Percentiles rank a stretch among this genome's conserved stretches.
Evolutionary conservation across 768 basidiomycete species (phyloP).

Genomic region (Calvatia gigantea): DNA sequence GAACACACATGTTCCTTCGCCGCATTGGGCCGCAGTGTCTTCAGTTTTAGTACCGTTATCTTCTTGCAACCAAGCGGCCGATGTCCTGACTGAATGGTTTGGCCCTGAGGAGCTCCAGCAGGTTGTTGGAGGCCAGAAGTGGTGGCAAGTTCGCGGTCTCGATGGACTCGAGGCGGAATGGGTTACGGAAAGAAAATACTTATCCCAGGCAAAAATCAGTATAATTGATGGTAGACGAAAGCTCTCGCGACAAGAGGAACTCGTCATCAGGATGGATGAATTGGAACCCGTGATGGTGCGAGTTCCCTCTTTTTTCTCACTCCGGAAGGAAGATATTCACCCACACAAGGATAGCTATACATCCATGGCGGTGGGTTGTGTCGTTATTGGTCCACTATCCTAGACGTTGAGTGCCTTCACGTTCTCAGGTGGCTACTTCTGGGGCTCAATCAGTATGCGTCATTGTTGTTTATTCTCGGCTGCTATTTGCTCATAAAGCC

Average conservation of each 20-base stretch:
- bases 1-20: constrained; percentile 68
- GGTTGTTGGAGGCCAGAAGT: constrained; percentile 72
- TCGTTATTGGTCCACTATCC: background rate
- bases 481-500: background rate
- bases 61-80: constrained; percentile 60
- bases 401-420: background rate
- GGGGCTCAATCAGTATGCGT: constrained; percentile 57
- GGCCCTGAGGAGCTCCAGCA: constrained; percentile 65
- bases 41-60: constrained; percentile 55
- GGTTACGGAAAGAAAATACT: constrained; percentile 50
- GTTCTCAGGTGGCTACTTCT: constrained; percentile 57
- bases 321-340: constrained; percentile 4
- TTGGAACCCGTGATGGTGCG: constrained; percentile 55
- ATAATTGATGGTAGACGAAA: constrained; percentile 25
- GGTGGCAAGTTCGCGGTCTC: constrained; percentile 81
- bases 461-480: constrained; percentile 1
- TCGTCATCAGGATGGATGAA: constrained; percentile 48
- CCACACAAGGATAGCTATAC: constrained; percentile 44
- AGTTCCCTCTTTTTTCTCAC: background rate
- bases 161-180: constrained; percentile 66
- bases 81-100: constrained; percentile 65
- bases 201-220: constrained; percentile 21
- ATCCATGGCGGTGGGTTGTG: constrained; percentile 52
- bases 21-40: constrained; percentile 59
- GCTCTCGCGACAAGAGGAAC: constrained; percentile 32